These are phyloP conservation scores for Polygonum maritimum DNA, from an alignment of 148 eudicot genomes.

Conservation along the genomic window DNA sequence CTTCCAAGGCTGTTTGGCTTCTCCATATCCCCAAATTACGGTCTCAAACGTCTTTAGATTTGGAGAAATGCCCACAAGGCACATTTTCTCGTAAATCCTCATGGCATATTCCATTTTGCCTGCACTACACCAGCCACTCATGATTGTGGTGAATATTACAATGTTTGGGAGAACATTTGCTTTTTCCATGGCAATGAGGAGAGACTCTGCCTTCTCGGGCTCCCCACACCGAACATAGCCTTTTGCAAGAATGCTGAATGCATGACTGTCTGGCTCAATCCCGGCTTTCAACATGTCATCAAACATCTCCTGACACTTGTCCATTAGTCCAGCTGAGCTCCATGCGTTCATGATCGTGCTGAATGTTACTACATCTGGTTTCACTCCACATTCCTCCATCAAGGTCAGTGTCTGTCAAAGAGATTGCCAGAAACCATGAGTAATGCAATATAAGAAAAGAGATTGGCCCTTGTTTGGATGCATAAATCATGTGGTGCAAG, in stretches of 20 bases:
- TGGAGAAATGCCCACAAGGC: constrained; percentile 43
- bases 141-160: constrained; percentile 68
- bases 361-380: constrained; percentile 76
- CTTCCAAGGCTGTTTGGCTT: constrained; percentile 68
- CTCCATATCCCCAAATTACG: constrained; percentile 60
- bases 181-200: constrained; percentile 39
- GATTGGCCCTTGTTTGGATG: background rate
- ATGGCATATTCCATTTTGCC: constrained; percentile 59
- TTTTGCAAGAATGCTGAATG: constrained; percentile 73
- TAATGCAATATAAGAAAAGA: background rate
- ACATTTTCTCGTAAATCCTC: constrained; percentile 45
- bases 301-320: constrained; percentile 58
- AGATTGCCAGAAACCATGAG: background rate
- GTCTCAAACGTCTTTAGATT: constrained; percentile 75
- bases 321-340: constrained; percentile 69
- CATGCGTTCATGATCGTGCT: constrained; percentile 83
- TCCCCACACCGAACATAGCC: constrained; percentile 52
- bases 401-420: constrained; percentile 42
- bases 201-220: constrained; percentile 67
- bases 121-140: constrained; percentile 62
- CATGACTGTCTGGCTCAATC: constrained; percentile 55
- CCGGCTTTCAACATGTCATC: constrained; percentile 73
- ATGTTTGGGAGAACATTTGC: constrained; percentile 46
- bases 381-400: constrained; percentile 65
- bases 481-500: no score